Percentiles rank a stretch among this genome's conserved stretches.
Evolutionary conservation across 306 rosid species (phyloP).

Genomic region (Casuarina glauca): DNA sequence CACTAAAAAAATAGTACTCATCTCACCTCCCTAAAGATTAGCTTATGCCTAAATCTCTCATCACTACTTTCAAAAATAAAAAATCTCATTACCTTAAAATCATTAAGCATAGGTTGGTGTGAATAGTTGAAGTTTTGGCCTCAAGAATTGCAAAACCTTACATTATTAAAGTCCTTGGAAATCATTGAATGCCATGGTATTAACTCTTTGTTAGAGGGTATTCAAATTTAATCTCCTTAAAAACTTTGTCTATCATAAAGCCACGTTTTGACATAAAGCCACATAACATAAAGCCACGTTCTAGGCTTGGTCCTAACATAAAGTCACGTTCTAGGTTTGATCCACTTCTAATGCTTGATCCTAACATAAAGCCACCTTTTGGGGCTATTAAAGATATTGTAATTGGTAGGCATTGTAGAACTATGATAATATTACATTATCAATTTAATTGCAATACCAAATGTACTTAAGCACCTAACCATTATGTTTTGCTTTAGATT

Average conservation of each 20-base stretch:
- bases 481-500: slow-evolving; percentile 31
- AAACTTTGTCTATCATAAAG: slow-evolving; percentile 24
- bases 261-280: too few relatives aligned
- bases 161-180: slow-evolving; percentile 24
- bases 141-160: slow-evolving; percentile 24
- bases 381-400: too few relatives aligned
- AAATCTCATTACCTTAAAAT: slow-evolving; percentile 12
- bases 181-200: slow-evolving; percentile 28
- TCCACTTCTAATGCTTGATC: too few relatives aligned
- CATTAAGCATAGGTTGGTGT: slow-evolving; percentile 27
- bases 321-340: too few relatives aligned
- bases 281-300: too few relatives aligned
- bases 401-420: slow-evolving; percentile 1
- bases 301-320: too few relatives aligned
- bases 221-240: slow-evolving; percentile 17
- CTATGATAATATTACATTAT: slow-evolving; percentile 19
- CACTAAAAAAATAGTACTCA: slow-evolving; percentile 18
- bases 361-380: too few relatives aligned
- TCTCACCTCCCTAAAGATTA: slow-evolving; percentile 22
- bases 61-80: slow-evolving; percentile 8
- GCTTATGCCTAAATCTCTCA: slow-evolving; percentile 24
- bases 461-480: slow-evolving; percentile 25
- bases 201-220: slow-evolving; percentile 16
- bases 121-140: slow-evolving; percentile 7
- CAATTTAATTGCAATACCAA: slow-evolving; percentile 11